These are phyloP conservation scores for Magnaporthiopsis incrustans DNA, from an alignment of 2,329 filamentous ascomycete species.

Conservation along the genomic window DNA sequence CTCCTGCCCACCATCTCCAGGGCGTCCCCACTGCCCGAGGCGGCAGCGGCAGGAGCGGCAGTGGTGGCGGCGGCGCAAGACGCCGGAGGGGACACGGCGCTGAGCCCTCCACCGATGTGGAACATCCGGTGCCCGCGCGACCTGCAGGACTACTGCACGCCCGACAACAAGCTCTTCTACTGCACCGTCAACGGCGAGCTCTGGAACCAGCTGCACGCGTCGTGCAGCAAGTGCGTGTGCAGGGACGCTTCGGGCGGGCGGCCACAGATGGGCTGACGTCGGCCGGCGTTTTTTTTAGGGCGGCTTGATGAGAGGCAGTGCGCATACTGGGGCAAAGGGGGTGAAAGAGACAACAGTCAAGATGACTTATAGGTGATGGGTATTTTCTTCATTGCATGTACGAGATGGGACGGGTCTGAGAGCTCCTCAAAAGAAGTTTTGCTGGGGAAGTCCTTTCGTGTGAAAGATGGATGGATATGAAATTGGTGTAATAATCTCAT, in stretches of 20 bases:
- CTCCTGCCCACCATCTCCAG: background rate
- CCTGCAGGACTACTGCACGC: slow-evolving; percentile 2
- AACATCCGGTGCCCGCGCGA: slow-evolving; percentile 5
- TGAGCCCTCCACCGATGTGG: background rate
- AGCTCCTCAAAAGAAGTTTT: too few relatives aligned
- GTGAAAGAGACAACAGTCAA: too few relatives aligned
- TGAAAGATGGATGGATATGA: too few relatives aligned
- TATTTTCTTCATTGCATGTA: too few relatives aligned
- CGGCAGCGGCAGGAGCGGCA: too few relatives aligned
- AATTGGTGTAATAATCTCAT: too few relatives aligned
- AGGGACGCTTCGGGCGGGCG: background rate
- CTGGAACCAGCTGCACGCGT: background rate
- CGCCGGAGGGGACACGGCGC: background rate
- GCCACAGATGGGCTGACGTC: background rate
- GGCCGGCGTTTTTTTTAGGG: too few relatives aligned
- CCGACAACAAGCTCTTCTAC: slow-evolving; percentile 2
- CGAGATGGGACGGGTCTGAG: too few relatives aligned
- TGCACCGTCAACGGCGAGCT: slow-evolving; percentile 1
- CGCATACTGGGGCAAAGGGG: too few relatives aligned
- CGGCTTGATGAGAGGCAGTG: too few relatives aligned
- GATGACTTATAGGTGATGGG: too few relatives aligned
- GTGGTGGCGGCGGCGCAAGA: background rate
- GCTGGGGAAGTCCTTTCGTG: too few relatives aligned
- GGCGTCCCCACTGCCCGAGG: background rate
- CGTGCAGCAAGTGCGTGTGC: background rate